phyloP scores from a whole-genome alignment of 495 filamentous ascomycete genomes.

The Aspergillus heteromorphus region DNA sequence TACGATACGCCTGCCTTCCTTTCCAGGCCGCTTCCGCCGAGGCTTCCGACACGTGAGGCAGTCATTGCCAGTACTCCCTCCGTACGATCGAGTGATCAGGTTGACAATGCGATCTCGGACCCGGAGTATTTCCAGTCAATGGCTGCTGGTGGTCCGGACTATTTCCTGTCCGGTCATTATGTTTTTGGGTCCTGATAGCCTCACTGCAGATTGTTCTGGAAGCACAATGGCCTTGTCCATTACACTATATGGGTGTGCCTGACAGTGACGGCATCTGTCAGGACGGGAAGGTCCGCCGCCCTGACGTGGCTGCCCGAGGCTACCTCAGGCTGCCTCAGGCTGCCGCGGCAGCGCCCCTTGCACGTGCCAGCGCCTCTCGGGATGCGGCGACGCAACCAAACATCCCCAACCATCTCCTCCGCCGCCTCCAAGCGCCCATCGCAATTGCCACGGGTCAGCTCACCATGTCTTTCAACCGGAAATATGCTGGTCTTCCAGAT shows the following conservation, averaged over 20 bases:
- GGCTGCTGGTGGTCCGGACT: neutral
- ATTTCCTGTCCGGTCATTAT: neutral
- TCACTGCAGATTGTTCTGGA: neutral
- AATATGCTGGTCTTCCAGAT: slow-evolving; percentile 83
- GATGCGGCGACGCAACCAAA: slow-evolving; percentile 2
- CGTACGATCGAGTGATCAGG: no score
- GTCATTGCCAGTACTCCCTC: no score
- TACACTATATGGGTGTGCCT: no score
- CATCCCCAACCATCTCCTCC: slow-evolving; percentile 1
- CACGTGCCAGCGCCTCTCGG: slow-evolving; percentile 7
- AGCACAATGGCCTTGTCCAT: no score
- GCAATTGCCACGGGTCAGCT: neutral
- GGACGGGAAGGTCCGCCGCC: no score
- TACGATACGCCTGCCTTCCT: neutral
- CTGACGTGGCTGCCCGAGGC: slow-evolving; percentile 3
- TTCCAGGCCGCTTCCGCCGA: neutral
- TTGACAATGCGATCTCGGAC: no score
- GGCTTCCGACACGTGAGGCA: neutral
- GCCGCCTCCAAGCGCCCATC: slow-evolving; percentile 1
- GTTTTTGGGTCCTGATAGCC: neutral
- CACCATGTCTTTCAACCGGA: slow-evolving; percentile 51
- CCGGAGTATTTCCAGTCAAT: neutral
- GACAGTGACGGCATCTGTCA: no score
- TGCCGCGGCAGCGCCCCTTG: slow-evolving; percentile 6
- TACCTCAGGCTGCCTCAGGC: slow-evolving; percentile 4